Conservation (phyloP, 176 grass and related monocot species). For the Ensete glaucum region DNA sequence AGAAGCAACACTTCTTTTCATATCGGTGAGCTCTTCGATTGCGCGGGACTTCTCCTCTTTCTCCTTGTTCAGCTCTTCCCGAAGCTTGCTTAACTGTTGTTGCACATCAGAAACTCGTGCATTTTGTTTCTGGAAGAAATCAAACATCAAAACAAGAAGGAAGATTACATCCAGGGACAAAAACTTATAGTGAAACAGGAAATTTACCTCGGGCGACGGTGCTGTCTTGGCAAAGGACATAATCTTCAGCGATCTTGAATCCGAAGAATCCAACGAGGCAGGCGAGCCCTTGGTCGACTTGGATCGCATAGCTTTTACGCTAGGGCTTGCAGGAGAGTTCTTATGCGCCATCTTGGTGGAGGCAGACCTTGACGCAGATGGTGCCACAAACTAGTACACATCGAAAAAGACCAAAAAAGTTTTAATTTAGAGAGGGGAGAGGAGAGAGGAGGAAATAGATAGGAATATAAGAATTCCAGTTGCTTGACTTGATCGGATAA, state of each 20-base stretch:
- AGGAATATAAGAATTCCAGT: background rate
- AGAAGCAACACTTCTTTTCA: slow-evolving; percentile 13
- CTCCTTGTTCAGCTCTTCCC: slow-evolving; percentile 59
- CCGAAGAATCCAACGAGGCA: slow-evolving; percentile 16
- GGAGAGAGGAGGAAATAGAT: background rate
- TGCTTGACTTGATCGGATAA: background rate
- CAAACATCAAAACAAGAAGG: slow-evolving; percentile 5
- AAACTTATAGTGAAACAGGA: slow-evolving; percentile 2
- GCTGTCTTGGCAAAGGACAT: slow-evolving; percentile 16
- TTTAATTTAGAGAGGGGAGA: background rate
- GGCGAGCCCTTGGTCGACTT: slow-evolving; percentile 32
- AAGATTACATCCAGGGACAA: background rate
- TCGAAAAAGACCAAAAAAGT: background rate
- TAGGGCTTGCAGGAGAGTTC: slow-evolving; percentile 9
- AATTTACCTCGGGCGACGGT: slow-evolving; percentile 27
- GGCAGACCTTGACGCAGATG: slow-evolving; percentile 28
- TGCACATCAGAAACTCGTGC: slow-evolving; percentile 31
- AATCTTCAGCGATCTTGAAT: slow-evolving; percentile 16
- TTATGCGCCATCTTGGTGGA: slow-evolving; percentile 41
- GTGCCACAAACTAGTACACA: background rate
- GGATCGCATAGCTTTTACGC: background rate
- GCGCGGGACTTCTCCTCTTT: slow-evolving; percentile 43
- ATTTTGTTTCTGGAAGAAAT: slow-evolving; percentile 13
- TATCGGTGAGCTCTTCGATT: slow-evolving; percentile 34
- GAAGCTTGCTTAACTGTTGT: slow-evolving; percentile 39